phyloP scores from a whole-genome alignment of 495 filamentous ascomycete species.

The Sordaria brevicollis region DNA sequence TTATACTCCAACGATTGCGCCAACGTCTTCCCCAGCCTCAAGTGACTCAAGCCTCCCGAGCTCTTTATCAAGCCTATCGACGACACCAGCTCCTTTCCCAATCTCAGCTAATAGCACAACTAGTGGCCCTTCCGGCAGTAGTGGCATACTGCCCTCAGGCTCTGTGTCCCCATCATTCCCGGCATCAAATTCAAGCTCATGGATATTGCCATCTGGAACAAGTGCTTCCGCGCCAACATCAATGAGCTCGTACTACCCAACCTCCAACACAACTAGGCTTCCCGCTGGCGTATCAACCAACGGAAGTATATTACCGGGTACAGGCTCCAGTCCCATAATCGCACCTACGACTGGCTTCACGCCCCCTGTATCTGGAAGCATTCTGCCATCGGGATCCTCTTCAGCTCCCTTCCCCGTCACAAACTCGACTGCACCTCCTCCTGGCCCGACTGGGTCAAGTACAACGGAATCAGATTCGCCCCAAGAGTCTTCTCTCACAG shows the following conservation, averaged over 20 bases:
- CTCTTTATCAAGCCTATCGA: neutral
- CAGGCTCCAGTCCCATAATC: neutral
- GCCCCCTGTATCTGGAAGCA: neutral
- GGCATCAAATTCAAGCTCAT: conserved; percentile 2
- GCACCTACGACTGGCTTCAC: neutral
- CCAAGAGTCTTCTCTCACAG: neutral
- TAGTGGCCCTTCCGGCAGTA: neutral
- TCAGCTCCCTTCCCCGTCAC: conserved; percentile 9
- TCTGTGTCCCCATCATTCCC: conserved; percentile 6
- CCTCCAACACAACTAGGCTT: neutral
- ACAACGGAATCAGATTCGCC: neutral
- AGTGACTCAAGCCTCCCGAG: neutral
- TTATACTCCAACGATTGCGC: neutral
- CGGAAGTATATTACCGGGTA: neutral
- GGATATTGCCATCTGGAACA: neutral
- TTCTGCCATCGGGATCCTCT: neutral
- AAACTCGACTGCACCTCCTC: conserved; percentile 9
- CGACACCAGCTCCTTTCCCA: neutral
- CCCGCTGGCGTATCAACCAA: neutral
- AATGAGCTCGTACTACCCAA: neutral
- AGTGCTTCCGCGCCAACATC: neutral
- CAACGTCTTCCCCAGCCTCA: neutral
- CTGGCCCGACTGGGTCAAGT: neutral
- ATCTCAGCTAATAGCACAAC: neutral
- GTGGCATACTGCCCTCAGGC: neutral